These are phyloP conservation scores for Withania somnifera DNA, from an alignment of 305 asterid species.

Conservation along the genomic window DNA sequence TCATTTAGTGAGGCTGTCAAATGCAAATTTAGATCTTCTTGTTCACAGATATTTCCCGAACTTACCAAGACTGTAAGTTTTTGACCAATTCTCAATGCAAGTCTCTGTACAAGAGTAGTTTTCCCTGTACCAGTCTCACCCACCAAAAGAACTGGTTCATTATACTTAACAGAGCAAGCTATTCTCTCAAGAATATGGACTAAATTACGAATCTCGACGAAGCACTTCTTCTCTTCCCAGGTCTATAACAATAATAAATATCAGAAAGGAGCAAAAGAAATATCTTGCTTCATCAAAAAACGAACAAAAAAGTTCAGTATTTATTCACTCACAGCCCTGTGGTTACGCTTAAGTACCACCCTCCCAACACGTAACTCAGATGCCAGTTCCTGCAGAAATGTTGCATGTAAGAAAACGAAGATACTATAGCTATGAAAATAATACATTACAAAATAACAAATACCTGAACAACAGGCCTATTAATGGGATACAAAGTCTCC, in stretches of 20 bases:
- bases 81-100: slow-evolving; percentile 71
- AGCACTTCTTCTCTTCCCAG: slow-evolving; percentile 45
- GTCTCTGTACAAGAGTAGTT: slow-evolving; percentile 92
- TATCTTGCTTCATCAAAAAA: not conserved
- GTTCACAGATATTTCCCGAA: not conserved
- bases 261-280: not conserved
- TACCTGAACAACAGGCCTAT: slow-evolving; percentile 77
- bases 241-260: slow-evolving; percentile 27
- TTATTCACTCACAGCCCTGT: slow-evolving; percentile 35
- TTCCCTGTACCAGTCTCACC: slow-evolving; percentile 99
- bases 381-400: slow-evolving; percentile 34
- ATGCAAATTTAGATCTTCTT: not conserved
- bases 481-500: slow-evolving; percentile 54
- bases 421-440: not conserved
- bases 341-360: slow-evolving; percentile 33
- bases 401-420: not conserved
- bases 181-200: slow-evolving; percentile 83
- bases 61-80: slow-evolving; percentile 92
- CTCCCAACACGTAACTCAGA: slow-evolving; percentile 58
- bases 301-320: not conserved
- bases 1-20: slow-evolving; percentile 2
- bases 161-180: slow-evolving; percentile 70
- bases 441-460: not conserved
- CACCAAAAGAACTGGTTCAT: slow-evolving; percentile 94
- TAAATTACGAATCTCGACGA: slow-evolving; percentile 73